Evolutionary conservation across 129 eudicot genomes (phyloP), one percentile per base, ranked within the genome.

Genomic region (Flaveria robusta): DNA sequence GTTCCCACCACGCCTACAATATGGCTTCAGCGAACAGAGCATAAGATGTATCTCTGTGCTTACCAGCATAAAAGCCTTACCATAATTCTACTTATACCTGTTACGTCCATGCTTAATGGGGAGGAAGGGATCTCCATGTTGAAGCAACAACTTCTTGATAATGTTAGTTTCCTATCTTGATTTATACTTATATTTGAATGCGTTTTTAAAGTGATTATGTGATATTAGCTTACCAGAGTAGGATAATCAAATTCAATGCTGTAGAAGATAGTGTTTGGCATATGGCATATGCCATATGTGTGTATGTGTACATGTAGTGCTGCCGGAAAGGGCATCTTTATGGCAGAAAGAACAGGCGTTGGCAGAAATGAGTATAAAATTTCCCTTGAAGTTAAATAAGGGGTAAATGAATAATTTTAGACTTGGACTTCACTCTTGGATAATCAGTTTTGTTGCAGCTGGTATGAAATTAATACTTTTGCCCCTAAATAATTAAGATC

Each of bases 31-130:
- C 87, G 89, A 81, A 91, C 88, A 34, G 97, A 88, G 82, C 97
- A 87, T 75, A 89, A 83, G 81, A 86, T 91, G 99, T 91, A 89
- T 81, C 84, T 95, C 14, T 89, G 91, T 78, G 86, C 79, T 77
- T 87, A 86, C 77, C 99, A 95, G 88, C 93, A 91, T 81, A 88
- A 81, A 71, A 88, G 91, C 85, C 90, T 91, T 47, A 89, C 96
- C 24, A 45, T 87, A 19, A 79, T 95, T 31, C 87, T 89, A 51
- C 97, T 95, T 58, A 68, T 95, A 72, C 97, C 99, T 68, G 96
- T 88, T 69, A 70, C 89, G 19, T 93, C 90, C 49, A 80, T 87
- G 76, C 71, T 74, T 55, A 82, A 83, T 71, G 96, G 89, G 70
- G 99, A 91, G 74, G 96, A 87, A 63, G 99, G 91, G 58, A 78